Conservation (phyloP, 441 rosid genomes). For the Croton laevigatus region DNA sequence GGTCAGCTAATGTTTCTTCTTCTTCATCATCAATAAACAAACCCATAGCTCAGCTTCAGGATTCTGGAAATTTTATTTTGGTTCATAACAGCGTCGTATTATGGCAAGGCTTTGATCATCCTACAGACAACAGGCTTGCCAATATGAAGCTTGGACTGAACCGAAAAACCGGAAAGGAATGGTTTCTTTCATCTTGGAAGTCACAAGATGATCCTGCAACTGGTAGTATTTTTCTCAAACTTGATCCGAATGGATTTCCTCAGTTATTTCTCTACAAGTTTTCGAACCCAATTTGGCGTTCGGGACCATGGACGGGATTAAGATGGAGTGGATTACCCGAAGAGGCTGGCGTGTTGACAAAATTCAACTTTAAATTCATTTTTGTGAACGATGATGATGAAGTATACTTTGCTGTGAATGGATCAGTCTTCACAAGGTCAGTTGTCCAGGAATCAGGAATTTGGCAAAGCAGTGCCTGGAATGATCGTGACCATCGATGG, state of each 20-base stretch:
- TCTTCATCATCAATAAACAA: conserved; percentile 5
- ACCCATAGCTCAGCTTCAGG: conserved; percentile 41
- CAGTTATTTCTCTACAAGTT: conserved; percentile 51
- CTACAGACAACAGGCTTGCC: conserved; percentile 46
- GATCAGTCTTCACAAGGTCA: conserved; percentile 26
- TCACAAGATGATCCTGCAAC: conserved; percentile 52
- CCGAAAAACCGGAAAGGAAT: conserved; percentile 26
- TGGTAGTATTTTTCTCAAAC: conserved; percentile 35
- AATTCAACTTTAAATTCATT: conserved; percentile 14
- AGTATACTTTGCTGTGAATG: conserved; percentile 18
- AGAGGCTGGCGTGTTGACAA: conserved; percentile 34
- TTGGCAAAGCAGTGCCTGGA: conserved; percentile 46
- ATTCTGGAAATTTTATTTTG: conserved; percentile 59
- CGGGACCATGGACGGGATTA: conserved; percentile 64
- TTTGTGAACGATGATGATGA: conserved; percentile 26
- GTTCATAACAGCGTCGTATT: conserved; percentile 22
- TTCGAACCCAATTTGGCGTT: conserved; percentile 36
- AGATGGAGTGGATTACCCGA: conserved; percentile 54
- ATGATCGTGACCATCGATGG: conserved; percentile 37
- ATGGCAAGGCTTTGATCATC: conserved; percentile 72
- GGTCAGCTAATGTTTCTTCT: conserved; percentile 53
- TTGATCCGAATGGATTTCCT: conserved; percentile 49
- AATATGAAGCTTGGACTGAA: conserved; percentile 52
- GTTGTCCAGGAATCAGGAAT: conserved; percentile 20
- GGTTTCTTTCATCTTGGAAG: conserved; percentile 52